phyloP scores from a whole-genome alignment of 2,329 filamentous ascomycete genomes.

The Juglanconis sp. region DNA sequence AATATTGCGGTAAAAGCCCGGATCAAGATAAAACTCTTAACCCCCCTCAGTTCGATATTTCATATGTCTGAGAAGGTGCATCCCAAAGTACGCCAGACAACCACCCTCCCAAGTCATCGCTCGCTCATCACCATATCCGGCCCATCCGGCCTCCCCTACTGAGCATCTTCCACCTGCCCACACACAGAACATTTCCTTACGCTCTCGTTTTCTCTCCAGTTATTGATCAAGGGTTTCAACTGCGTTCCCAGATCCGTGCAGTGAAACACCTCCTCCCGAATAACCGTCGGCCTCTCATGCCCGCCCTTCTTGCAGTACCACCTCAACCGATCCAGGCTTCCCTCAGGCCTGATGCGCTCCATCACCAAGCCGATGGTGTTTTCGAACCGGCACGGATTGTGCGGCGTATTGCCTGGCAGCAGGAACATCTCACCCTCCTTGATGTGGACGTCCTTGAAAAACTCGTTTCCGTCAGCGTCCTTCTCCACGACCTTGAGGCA shows the following conservation, averaged over 20 bases:
- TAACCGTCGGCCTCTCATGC: conserved; percentile 19
- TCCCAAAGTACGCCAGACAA: background rate
- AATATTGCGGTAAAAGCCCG: background rate
- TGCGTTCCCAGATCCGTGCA: conserved; percentile 22
- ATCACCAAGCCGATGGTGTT: conserved; percentile 22
- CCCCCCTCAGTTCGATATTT: background rate
- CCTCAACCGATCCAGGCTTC: conserved; percentile 19
- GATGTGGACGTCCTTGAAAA: conserved; percentile 19
- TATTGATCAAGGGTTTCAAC: conserved; percentile 21
- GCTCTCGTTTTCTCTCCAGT: conserved; percentile 21
- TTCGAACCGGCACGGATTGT: conserved; percentile 22
- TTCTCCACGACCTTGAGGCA: conserved; percentile 18
- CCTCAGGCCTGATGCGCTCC: conserved; percentile 21
- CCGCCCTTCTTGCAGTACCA: conserved; percentile 23
- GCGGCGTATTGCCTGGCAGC: conserved; percentile 21
- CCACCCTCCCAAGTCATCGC: background rate
- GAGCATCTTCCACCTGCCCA: conserved; percentile 16
- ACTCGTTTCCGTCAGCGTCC: conserved; percentile 8
- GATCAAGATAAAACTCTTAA: background rate
- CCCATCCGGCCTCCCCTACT: background rate
- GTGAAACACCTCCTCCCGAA: conserved; percentile 21
- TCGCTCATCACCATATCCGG: background rate
- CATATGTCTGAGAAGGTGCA: background rate
- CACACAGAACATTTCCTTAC: conserved; percentile 16
- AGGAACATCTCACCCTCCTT: conserved; percentile 21